Conservation (phyloP, 169 alveolate genomes). For the Prorocentrum cordatum region DNA sequence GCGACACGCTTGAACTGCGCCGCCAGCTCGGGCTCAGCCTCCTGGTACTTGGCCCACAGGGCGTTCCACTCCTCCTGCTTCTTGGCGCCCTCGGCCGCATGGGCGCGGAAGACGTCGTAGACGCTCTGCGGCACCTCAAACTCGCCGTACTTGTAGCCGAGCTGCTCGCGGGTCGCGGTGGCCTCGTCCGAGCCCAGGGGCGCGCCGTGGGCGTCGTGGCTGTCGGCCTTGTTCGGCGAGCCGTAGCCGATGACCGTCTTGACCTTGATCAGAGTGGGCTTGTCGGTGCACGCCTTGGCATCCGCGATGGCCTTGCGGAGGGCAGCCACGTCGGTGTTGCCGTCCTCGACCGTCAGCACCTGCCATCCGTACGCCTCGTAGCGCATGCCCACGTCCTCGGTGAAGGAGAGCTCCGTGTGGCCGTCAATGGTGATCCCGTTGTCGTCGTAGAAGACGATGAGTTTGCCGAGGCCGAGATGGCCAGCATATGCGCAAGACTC, state of each 20-base stretch:
- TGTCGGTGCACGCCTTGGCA: constrained; percentile 25
- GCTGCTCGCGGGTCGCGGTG: constrained; percentile 67
- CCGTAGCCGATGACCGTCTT: constrained; percentile 23
- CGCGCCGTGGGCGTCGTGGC: not conserved
- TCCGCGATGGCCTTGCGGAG: constrained; percentile 24
- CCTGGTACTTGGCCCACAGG: not conserved
- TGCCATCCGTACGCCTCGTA: constrained; percentile 26
- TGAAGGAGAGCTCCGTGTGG: constrained; percentile 75
- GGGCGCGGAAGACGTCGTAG: constrained; percentile 12
- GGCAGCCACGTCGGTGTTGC: constrained; percentile 1
- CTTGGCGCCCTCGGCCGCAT: not conserved
- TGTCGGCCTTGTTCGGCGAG: not conserved
- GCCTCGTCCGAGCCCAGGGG: constrained; percentile 76
- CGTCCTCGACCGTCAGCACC: not conserved
- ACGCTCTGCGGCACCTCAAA: not conserved
- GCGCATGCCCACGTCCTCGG: constrained; percentile 72
- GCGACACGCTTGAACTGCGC: constrained; percentile 20
- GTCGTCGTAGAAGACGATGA: constrained; percentile 77
- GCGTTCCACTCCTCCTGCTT: not conserved
- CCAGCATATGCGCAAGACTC: constrained; percentile 81
- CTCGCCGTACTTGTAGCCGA: constrained; percentile 13
- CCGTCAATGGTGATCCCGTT: constrained; percentile 79
- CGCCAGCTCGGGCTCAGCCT: constrained; percentile 20
- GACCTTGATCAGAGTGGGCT: constrained; percentile 35
- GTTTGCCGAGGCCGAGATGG: constrained; percentile 75